These are phyloP conservation scores for Echinosophora koreensis DNA, from an alignment of 306 rosid species.

Conservation along the genomic window DNA sequence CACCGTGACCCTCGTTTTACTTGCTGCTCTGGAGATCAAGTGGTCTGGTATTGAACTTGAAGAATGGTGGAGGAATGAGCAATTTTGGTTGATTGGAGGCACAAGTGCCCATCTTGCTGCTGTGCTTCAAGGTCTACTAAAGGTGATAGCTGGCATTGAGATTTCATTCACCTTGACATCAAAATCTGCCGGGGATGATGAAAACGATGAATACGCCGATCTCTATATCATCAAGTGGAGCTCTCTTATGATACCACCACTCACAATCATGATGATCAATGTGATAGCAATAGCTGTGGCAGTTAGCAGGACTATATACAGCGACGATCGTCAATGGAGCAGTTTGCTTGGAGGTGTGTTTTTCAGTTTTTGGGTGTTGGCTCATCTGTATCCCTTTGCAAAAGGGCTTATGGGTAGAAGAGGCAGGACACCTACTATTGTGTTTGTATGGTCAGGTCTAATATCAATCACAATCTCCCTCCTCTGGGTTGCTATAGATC, in stretches of 20 bases:
- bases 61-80: conserved; percentile 92
- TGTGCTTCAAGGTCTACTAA: conserved; percentile 78
- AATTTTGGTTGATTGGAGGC: conserved; percentile 88
- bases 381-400: conserved; percentile 80
- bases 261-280: conserved; percentile 75
- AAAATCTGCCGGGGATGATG: conserved; percentile 68
- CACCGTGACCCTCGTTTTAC: conserved; percentile 69
- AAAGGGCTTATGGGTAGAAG: conserved; percentile 85
- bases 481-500: conserved; percentile 81
- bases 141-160: conserved; percentile 79
- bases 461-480: conserved; percentile 77
- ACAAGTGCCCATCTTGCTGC: conserved; percentile 89
- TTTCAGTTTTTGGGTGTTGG: conserved; percentile 83
- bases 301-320: conserved; percentile 65
- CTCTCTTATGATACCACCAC: conserved; percentile 71
- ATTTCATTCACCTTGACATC: conserved; percentile 84
- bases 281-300: conserved; percentile 71
- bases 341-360: conserved; percentile 73
- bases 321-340: conserved; percentile 62
- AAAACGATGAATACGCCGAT: conserved; percentile 66
- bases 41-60: conserved; percentile 80
- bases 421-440: conserved; percentile 74
- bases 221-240: conserved; percentile 74
- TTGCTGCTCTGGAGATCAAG: conserved; percentile 74
- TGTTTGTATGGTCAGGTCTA: conserved; percentile 84